These are phyloP conservation scores for Prasinococcaceae sp. DNA, from an alignment of 139 green algal genomes.

Conservation along the genomic window DNA sequence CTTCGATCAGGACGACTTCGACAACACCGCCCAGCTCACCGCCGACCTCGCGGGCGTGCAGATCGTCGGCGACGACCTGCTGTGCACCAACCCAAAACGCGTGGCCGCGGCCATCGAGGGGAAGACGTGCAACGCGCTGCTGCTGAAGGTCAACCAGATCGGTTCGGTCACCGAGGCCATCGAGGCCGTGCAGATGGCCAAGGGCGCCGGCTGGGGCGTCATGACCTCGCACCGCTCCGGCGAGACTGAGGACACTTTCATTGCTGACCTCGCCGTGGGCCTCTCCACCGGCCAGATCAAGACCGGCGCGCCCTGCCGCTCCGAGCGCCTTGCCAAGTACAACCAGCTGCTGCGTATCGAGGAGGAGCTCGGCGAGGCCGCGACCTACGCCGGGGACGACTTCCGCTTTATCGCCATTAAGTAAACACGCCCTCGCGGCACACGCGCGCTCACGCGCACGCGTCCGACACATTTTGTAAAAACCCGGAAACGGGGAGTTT, in stretches of 20 bases:
- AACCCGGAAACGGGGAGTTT: no score
- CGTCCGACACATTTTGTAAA: no score
- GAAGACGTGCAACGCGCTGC: slow-evolving; percentile 86
- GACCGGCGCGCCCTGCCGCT: slow-evolving; percentile 88
- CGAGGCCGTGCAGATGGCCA: slow-evolving; percentile 72
- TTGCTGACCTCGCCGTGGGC: slow-evolving; percentile 90
- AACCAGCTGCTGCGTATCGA: slow-evolving; percentile 99
- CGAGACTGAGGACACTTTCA: slow-evolving; percentile 92
- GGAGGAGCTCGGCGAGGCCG: slow-evolving; percentile 67
- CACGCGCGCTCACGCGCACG: no score
- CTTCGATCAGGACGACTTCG: slow-evolving; percentile 96
- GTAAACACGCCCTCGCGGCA: no score
- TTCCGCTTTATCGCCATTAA: no score
- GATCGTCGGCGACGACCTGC: slow-evolving; percentile 92
- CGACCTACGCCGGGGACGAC: slow-evolving; percentile 39
- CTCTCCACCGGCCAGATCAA: slow-evolving; percentile 94
- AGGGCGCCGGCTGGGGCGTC: slow-evolving; percentile 86
- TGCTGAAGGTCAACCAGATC: slow-evolving; percentile 99
- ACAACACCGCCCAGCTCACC: slow-evolving; percentile 57
- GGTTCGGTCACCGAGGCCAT: slow-evolving; percentile 88
- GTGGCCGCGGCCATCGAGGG: slow-evolving; percentile 77
- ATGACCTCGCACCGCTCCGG: slow-evolving; percentile 81
- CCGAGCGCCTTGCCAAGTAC: slow-evolving; percentile 95
- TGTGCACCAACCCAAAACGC: slow-evolving; percentile 83
- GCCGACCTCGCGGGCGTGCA: slow-evolving; percentile 41